Conservation (phyloP, 768 basidiomycete genomes). For the Mycena belliarum region DNA sequence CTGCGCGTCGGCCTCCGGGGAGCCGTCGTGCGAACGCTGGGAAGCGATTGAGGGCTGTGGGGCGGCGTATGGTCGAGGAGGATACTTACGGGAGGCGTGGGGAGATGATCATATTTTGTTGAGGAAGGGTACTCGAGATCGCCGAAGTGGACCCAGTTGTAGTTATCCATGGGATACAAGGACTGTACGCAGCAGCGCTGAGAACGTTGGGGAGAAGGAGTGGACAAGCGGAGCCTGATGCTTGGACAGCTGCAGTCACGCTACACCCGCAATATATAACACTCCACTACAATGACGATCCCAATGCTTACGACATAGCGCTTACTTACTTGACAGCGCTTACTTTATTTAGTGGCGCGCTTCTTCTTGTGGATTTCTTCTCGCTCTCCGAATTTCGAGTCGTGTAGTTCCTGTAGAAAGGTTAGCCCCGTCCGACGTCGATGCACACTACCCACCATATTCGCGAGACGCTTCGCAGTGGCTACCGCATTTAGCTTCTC, state of each 20-base stretch:
- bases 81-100: constrained; percentile 63
- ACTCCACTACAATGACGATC: too few relatives aligned
- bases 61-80: background rate
- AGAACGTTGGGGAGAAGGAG: too few relatives aligned
- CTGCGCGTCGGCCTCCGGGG: constrained; percentile 40
- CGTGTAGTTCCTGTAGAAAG: constrained; percentile 68
- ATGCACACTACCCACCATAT: constrained; percentile 67
- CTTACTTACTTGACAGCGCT: too few relatives aligned
- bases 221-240: too few relatives aligned
- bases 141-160: constrained; percentile 35
- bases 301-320: too few relatives aligned
- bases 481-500: constrained; percentile 88
- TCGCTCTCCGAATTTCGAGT: constrained; percentile 85
- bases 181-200: too few relatives aligned
- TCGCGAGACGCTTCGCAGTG: constrained; percentile 89
- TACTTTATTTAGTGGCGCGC: background rate
- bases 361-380: constrained; percentile 76
- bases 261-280: too few relatives aligned
- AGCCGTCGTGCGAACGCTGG: constrained; percentile 49
- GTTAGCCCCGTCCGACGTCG: background rate
- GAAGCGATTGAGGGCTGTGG: background rate
- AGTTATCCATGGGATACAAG: constrained; percentile 24
- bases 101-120: constrained; percentile 42
- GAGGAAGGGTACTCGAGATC: constrained; percentile 22
- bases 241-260: too few relatives aligned